phyloP scores from a whole-genome alignment of 2,329 filamentous ascomycete species.

The Dothideomycetes sp. region DNA sequence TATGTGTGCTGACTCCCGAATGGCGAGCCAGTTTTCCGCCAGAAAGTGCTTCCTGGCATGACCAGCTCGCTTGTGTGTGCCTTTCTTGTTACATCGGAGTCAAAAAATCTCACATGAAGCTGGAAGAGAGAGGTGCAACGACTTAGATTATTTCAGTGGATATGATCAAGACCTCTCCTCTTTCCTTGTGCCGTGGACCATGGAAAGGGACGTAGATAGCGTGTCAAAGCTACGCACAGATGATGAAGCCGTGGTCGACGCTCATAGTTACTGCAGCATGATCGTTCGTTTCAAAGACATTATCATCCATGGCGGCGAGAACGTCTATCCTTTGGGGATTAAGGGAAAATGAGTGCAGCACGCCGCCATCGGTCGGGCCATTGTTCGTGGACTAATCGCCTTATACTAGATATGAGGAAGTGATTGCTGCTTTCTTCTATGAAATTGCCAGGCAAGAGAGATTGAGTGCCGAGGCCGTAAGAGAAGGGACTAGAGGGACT shows the following conservation, averaged over 20 bases:
- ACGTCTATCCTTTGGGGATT: constrained; percentile 40
- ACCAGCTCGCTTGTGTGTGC: too few species aligned
- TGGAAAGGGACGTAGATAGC: constrained; percentile 55
- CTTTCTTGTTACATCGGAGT: too few species aligned
- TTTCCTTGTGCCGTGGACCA: too few species aligned
- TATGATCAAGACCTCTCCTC: too few species aligned
- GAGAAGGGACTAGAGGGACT: constrained; percentile 29
- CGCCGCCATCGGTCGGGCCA: constrained; percentile 20
- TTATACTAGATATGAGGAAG: constrained; percentile 24
- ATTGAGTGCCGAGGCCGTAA: constrained; percentile 27
- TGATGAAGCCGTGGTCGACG: constrained; percentile 43
- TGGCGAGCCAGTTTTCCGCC: too few species aligned
- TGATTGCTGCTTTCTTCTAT: constrained; percentile 27
- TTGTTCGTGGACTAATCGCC: constrained; percentile 25
- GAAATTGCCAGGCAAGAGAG: constrained; percentile 21
- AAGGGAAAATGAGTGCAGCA: constrained; percentile 24
- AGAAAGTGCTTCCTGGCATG: too few species aligned
- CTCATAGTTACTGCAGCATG: constrained; percentile 32
- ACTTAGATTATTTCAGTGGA: too few species aligned
- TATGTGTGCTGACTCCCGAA: too few species aligned
- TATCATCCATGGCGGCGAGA: constrained; percentile 51
- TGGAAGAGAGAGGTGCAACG: too few species aligned
- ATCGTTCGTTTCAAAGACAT: constrained; percentile 26
- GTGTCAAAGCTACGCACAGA: constrained; percentile 56
- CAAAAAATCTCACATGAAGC: too few species aligned